These are phyloP conservation scores for Aspergillus saccharolyticus DNA, from an alignment of 495 filamentous ascomycete genomes.

Conservation along the genomic window DNA sequence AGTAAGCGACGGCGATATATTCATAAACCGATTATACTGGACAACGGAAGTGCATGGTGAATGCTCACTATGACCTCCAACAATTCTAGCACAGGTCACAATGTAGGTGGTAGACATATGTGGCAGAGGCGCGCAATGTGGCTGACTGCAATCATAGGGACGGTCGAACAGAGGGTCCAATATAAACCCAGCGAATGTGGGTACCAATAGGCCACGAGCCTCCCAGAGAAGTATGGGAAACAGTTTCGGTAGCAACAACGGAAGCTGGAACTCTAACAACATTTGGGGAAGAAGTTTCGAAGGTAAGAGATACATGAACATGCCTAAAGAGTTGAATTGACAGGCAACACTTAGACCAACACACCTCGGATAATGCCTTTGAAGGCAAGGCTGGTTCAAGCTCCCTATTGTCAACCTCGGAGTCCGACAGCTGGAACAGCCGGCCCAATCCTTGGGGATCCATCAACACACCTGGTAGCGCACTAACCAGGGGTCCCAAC, in stretches of 20 bases:
- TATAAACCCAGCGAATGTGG: conserved; percentile 39
- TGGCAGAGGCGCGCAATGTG: not conserved
- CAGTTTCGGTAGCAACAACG: conserved; percentile 41
- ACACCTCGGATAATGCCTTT: conserved; percentile 26
- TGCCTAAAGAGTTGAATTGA: not conserved
- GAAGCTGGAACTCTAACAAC: conserved; percentile 51
- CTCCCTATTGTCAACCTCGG: conserved; percentile 59
- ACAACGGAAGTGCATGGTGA: conserved; percentile 14
- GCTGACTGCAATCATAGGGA: conserved; percentile 22
- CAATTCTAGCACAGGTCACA: conserved; percentile 34
- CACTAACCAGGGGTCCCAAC: conserved; percentile 39
- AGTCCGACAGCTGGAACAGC: conserved; percentile 53
- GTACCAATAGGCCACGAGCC: conserved; percentile 34
- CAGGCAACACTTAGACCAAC: conserved; percentile 22
- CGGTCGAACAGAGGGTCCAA: conserved; percentile 35
- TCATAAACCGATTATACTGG: conserved; percentile 26
- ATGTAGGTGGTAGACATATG: conserved; percentile 24
- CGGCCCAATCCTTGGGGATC: conserved; percentile 52
- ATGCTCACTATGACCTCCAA: conserved; percentile 40
- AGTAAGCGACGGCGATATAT: not conserved
- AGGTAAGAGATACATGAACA: conserved; percentile 17
- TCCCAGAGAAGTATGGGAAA: conserved; percentile 38
- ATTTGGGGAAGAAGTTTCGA: conserved; percentile 60
- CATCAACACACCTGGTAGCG: conserved; percentile 42
- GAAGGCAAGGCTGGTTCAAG: conserved; percentile 60